phyloP scores from a whole-genome alignment of 495 filamentous ascomycete species.

The Talaromyces nanjingensis region DNA sequence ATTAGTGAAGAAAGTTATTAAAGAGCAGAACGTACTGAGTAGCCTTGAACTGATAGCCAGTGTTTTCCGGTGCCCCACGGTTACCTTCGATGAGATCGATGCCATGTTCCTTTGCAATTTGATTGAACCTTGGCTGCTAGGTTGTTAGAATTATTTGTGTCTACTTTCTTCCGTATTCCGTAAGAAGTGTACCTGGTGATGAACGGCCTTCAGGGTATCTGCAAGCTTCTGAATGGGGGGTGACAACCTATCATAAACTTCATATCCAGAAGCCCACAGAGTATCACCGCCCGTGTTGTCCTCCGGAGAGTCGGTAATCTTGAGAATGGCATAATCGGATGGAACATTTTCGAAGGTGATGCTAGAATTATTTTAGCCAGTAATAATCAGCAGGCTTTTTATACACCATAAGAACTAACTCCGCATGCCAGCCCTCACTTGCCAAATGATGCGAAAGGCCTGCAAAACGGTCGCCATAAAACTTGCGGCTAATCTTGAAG shows the following conservation, averaged over 20 bases:
- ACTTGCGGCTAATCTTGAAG: neutral
- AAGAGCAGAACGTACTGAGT: conserved; percentile 42
- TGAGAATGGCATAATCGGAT: conserved; percentile 59
- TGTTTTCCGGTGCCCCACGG: conserved; percentile 58
- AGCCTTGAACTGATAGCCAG: conserved; percentile 46
- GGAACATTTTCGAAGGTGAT: conserved; percentile 70
- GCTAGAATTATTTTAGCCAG: conserved; percentile 47
- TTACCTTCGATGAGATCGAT: conserved; percentile 16
- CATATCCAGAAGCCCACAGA: conserved; percentile 66
- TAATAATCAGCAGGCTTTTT: conserved; percentile 14
- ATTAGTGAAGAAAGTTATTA: neutral
- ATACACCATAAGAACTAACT: conserved; percentile 7
- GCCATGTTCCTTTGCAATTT: conserved; percentile 29
- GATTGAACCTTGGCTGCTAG: conserved; percentile 43
- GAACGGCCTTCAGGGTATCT: conserved; percentile 55
- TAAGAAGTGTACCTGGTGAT: conserved; percentile 18
- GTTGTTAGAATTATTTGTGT: neutral
- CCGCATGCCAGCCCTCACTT: conserved; percentile 1
- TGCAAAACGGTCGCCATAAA: neutral
- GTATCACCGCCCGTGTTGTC: conserved; percentile 54
- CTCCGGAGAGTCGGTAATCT: conserved; percentile 42
- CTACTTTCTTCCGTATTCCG: neutral
- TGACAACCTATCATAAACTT: conserved; percentile 65
- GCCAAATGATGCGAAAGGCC: neutral
- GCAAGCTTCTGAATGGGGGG: conserved; percentile 54